Base-by-base conservation (phyloP, 805 yeast genomes). In the Metschnikowia santaceciliae region DNA sequence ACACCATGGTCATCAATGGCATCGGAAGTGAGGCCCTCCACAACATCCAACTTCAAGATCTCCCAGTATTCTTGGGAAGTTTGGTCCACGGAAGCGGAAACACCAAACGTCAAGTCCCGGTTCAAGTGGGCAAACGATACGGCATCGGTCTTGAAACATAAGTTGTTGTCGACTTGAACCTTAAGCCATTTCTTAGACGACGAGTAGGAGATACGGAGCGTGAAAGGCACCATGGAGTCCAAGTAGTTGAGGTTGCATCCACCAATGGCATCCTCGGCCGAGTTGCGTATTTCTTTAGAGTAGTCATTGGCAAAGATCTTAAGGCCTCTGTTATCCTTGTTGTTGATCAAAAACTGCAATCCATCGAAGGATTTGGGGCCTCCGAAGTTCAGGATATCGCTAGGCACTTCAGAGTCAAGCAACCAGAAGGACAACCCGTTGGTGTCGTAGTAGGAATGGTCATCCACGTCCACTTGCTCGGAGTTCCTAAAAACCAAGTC, bases 111-210 rank as follows among this genome's bases (percentile, higher is more conserved):
- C 52, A 78, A 72, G 33, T 70, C 67, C 11, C 69, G 57, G 1
- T 62, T 55, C 19, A 55, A 50, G 5, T 64, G 54, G 32, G 80
- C 80, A 17, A 86, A 61, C 34, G 66, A 61, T 35, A 86, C 69
- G 49, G 79, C 66, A 51, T 80, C 77, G 0, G 90, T 83, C 64
- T 82, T 82, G 66, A 86, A 80, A 61, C 90, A 83, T 50, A 87
- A 72, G 57, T 78, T 81, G 64, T 87, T 87, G 65, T 87, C 89
- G 46, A 85, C 70, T 54, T 87, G 89, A n/a, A 86, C 75, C 56
- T 84, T 83, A 55, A 84, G 72, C 52, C 78, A 65, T 14, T 72
- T 69, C 26, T 65, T 63, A 38, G 69, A 62, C 8, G 66, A 65
- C 22, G 81, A 77, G 59, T 84, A 85, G 7, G 85, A 80, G 13